Conservation (phyloP, 2,329 filamentous ascomycete genomes). For the Pseudovirgaria hyperparasitica region DNA sequence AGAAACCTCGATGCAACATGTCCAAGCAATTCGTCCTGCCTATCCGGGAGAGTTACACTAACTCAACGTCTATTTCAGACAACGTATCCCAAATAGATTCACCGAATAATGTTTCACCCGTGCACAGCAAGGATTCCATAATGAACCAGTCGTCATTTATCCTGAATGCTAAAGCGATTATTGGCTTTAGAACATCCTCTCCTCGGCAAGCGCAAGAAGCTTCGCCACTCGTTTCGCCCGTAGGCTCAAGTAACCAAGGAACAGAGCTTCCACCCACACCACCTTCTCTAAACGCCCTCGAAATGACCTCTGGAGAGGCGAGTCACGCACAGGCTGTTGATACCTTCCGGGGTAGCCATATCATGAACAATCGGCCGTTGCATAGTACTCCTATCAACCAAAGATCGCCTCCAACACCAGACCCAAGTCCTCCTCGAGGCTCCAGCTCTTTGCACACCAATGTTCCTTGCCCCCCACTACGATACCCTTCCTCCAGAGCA, state of each 20-base stretch:
- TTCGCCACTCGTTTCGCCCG: conserved; percentile 17
- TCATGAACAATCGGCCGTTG: conserved; percentile 25
- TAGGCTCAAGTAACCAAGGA: conserved; percentile 14
- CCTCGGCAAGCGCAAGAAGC: conserved; percentile 6
- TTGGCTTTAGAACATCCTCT: background rate
- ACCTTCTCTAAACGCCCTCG: conserved; percentile 21
- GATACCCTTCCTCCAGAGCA: conserved; percentile 29
- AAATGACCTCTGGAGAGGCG: conserved; percentile 12
- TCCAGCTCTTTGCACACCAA: conserved; percentile 10
- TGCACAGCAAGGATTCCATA: background rate
- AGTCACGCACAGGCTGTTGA: conserved; percentile 27
- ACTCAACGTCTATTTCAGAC: background rate
- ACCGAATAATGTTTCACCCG: background rate
- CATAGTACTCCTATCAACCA: conserved; percentile 29
- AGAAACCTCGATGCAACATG: too few species aligned
- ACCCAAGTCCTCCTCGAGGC: conserved; percentile 22
- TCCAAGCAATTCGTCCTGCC: background rate
- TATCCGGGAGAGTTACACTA: background rate
- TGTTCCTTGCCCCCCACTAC: conserved; percentile 14
- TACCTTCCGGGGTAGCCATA: too few species aligned
- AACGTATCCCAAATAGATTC: background rate
- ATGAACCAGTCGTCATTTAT: background rate
- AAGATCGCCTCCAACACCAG: conserved; percentile 25
- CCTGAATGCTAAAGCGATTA: background rate
- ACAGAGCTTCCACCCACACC: conserved; percentile 33